Evolutionary conservation across 805 yeast species (phyloP), one percentile per base, ranked within the genome.

Genomic region (Candida railenensis): DNA sequence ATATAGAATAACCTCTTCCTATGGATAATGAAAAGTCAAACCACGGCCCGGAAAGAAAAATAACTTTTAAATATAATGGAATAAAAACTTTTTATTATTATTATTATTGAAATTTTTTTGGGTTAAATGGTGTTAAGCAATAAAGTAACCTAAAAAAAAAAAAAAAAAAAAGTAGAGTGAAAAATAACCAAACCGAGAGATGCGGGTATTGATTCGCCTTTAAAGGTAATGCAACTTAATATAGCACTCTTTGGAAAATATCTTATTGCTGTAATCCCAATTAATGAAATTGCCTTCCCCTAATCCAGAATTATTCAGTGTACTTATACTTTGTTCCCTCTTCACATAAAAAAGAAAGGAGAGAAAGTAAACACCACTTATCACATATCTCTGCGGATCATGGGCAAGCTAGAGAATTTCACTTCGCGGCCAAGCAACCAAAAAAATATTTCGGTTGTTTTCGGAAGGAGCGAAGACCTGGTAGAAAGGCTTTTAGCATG

Each of bases 381-480:
- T 25, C 30, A 25, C 30, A n/a, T n/a, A n/a, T n/a, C n/a, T n/a
- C 30, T 25, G 5, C 30, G 30, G 30, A 25, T 25, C 30, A 25
- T 25, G 30, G 30, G 30, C 30, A 25, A 25, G 30, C 11, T 25
- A 11, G 11, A 25, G 11, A 25, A 25, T 25, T 25, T 25, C 5
- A 25, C 30, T 15, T 33, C 36, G n/a, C 36, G 36, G 36, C 15
- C 36, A 33, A 33, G 36, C 36, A 33, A 4, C 36, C 11, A 28
- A 33, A 14, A 33, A 33, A 33, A 33, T 19, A 22, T 14, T 22
- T 39, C 42, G 42, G 42, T 22, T 39, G 42, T 8, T 39, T 39
- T 39, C 42, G 42, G 42, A 19, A 22, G 7, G 15, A 7, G n/a
- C 36, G 36, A 25, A n/a, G 30, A 25, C 5, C 9, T 25, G 11